Base-by-base conservation (phyloP, 2,329 filamentous ascomycete species). In the Domatiomyces globalis region DNA sequence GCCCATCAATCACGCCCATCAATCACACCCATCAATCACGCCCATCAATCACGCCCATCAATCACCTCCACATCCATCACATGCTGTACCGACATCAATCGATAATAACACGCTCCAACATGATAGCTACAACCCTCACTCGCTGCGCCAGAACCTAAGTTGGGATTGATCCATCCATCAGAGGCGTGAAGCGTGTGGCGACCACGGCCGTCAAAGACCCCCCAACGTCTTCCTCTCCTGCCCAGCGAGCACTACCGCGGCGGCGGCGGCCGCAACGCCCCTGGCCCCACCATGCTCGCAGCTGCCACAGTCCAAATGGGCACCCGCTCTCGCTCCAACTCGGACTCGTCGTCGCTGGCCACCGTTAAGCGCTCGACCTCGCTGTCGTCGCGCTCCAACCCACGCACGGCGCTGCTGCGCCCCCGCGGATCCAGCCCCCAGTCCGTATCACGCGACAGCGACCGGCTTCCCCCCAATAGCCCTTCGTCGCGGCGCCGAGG, bases 301-400 rank as follows among this genome's bases (percentile, higher is more conserved):
- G 46, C 46, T n/a, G 42, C 53, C 48, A 42, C 53, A 18, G 51
- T 55, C 12, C 50, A 54, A 22, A 52, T 48, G 45, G 46, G 51
- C 44, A 55, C 51, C 50, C 62, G 63, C 43, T 69, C 70, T 58
- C 66, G 69, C 53, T 67, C 66, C 29, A 69, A 67, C 56, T 73
- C 71, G 29, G 57, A 68, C 44, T 72, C 70, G 45, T 71, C 70
- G 49, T 70, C 71, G 15, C 47, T 45, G 44, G 67, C 67, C 25
- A 68, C 69, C 6, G 60, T 72, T 60, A 67, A 69, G 62, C 67
- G 70, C 51, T 61, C 69, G 45, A 65, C 65, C 54, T 71, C 70
- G 15, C 52, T 63, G 45, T 61, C 55, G 44, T 62, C 62, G 42
- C 56, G 60, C 20, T 54, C 57, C 15, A 60, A 61, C 25, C 48